Evolutionary conservation across 108 stramenopile species (phyloP).

Genomic region (Skeletonema costatum): DNA sequence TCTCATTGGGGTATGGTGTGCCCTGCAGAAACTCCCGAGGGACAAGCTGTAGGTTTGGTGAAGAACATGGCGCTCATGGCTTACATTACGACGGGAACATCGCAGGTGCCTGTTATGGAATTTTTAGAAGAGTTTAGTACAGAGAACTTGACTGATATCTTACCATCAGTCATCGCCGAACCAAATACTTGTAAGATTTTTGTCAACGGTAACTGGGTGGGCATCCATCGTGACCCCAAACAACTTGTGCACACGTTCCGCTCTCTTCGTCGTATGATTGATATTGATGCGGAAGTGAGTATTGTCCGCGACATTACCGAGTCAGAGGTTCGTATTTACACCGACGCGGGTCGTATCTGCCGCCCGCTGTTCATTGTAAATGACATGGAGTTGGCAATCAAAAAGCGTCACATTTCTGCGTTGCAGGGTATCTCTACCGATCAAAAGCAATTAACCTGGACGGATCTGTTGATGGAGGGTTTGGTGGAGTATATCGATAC

Average conservation of each 20-base stretch:
- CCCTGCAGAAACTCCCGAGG: slow-evolving; percentile 95
- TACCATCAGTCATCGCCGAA: slow-evolving; percentile 94
- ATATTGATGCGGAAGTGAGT: slow-evolving; percentile 97
- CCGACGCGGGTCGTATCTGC: slow-evolving; percentile 98
- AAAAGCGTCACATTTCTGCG: slow-evolving; percentile 84
- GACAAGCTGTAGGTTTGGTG: slow-evolving; percentile 97
- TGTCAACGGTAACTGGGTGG: slow-evolving; percentile 99
- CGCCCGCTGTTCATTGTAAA: slow-evolving; percentile 96
- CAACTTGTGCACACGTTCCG: slow-evolving; percentile 90
- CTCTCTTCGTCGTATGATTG: slow-evolving; percentile 88
- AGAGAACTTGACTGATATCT: slow-evolving; percentile 89
- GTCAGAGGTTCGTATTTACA: slow-evolving; percentile 96
- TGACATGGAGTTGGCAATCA: slow-evolving; percentile 79
- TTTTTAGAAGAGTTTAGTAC: slow-evolving; percentile 96
- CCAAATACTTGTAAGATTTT: slow-evolving; percentile 96
- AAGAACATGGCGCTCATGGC: slow-evolving; percentile 96
- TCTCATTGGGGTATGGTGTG: slow-evolving; percentile 99
- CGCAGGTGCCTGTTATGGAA: slow-evolving; percentile 91
- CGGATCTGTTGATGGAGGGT: slow-evolving; percentile 91
- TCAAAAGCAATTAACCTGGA: slow-evolving; percentile 87
- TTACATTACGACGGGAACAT: slow-evolving; percentile 95
- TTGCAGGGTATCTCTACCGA: slow-evolving; percentile 71
- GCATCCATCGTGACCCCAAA: slow-evolving; percentile 95
- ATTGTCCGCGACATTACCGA: slow-evolving; percentile 95
- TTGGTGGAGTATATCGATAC: slow-evolving; percentile 98